Evolutionary conservation across 176 grass and related monocot genomes (phyloP).

Genomic region (Avena sativa): DNA sequence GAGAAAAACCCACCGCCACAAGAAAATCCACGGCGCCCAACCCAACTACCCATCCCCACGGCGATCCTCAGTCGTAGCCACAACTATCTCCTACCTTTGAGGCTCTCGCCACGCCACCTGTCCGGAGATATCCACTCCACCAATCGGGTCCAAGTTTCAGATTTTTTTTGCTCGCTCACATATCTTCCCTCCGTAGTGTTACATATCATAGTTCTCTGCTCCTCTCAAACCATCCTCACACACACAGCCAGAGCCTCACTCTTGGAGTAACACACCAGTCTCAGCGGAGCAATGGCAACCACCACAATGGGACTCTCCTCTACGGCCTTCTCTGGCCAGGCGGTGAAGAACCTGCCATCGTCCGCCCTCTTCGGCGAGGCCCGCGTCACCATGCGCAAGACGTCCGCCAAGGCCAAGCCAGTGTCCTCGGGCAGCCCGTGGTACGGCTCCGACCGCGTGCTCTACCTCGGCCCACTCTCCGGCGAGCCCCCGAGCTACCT

Average conservation of each 20-base stretch:
- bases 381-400: constrained; percentile 74
- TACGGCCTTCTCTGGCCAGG: constrained; percentile 59
- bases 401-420: constrained; percentile 47
- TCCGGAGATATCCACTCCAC: not conserved
- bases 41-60: not conserved
- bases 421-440: constrained; percentile 70
- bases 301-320: constrained; percentile 74
- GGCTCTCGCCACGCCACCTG: constrained; percentile 20
- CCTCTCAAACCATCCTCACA: constrained; percentile 28
- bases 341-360: constrained; percentile 45
- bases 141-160: constrained; percentile 42
- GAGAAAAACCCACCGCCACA: constrained; percentile 40
- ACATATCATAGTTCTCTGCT: constrained; percentile 12
- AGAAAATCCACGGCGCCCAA: constrained; percentile 28
- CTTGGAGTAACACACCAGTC: not conserved
- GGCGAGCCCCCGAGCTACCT: constrained; percentile 82
- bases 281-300: constrained; percentile 40
- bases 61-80: not conserved
- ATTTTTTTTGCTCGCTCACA: constrained; percentile 20
- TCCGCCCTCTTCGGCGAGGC: constrained; percentile 41
- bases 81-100: not conserved
- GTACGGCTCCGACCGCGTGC: constrained; percentile 51
- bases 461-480: constrained; percentile 73
- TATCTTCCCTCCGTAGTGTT: not conserved
- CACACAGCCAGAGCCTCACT: not conserved